These are phyloP conservation scores for Protea cynaroides DNA, from an alignment of 164 flowering plant genomes.

Conservation along the genomic window DNA sequence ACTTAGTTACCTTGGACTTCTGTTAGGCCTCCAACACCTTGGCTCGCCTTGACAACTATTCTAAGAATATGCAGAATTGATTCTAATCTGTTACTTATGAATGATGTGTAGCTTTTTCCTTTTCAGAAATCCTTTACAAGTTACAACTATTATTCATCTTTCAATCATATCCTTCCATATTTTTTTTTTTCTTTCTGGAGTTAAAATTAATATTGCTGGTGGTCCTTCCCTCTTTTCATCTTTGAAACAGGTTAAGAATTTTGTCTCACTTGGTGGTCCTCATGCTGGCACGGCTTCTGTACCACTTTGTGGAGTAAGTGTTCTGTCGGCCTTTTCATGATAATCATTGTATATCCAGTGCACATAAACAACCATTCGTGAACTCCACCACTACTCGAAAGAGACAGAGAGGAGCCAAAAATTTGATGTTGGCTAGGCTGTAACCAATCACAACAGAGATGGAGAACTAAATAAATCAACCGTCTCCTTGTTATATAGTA, in stretches of 20 bases:
- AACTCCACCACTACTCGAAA: too few relatives aligned
- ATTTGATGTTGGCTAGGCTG: too few relatives aligned
- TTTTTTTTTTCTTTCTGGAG: background rate
- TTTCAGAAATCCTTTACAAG: background rate
- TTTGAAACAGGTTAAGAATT: conserved; percentile 68
- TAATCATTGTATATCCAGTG: background rate
- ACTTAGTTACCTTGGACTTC: too few relatives aligned
- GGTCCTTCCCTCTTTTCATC: background rate
- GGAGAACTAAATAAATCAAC: too few relatives aligned
- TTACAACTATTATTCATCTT: background rate
- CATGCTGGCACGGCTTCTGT: conserved; percentile 99
- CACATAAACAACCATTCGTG: too few relatives aligned
- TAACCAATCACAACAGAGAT: too few relatives aligned
- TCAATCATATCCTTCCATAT: background rate
- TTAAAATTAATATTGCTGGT: background rate
- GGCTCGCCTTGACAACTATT: too few relatives aligned
- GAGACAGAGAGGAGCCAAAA: too few relatives aligned
- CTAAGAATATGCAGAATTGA: too few relatives aligned
- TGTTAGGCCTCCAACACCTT: too few relatives aligned
- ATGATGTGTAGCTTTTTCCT: background rate
- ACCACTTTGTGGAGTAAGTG: conserved; percentile 92
- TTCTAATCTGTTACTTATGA: background rate
- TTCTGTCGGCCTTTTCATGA: conserved; percentile 5
- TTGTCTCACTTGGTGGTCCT: conserved; percentile 87
- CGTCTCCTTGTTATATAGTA: too few relatives aligned